Base-by-base conservation (phyloP, 371 early-diverging fungal genomes). In the Mucor lusitanicus region DNA sequence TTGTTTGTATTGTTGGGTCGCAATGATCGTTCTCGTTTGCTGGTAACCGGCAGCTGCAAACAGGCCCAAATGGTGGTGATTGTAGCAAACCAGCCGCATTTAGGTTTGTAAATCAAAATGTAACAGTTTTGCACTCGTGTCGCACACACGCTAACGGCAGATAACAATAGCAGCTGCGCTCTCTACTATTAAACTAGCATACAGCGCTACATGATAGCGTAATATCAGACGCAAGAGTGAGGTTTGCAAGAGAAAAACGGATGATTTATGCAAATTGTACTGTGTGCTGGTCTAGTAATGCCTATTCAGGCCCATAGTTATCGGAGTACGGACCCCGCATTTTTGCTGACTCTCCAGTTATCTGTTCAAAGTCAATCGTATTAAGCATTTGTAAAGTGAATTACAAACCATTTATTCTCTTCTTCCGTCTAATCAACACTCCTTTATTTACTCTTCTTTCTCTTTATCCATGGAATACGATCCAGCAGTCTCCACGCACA, bases 391-490 rank as follows among this genome's bases (percentile, higher is more conserved):
- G 67, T 67, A 67, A 61, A 61, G 61, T 53, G 62, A 63, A 63
- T 63, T 63, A 61, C 61, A 42, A 40, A 46, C 46, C 40, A 53
- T 63, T 53, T 63, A 25, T 53, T 21, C 37, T 53, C 33, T 13
- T 53, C 27, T 33, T 63, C 15, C 23, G 32, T 39, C 40, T 19
- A 23, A 56, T 46, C 5, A 48, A 33, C 57, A 48, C 35, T 64
- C 64, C 54, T 61, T 66, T 42, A 53, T 27, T 46, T 17, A 50
- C 30, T 32, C 62, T 61, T 58, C 6, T 33, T 40, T 56, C 25
- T 62, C 21, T 53, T 63, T 35, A 42, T 67, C 13, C n/a, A 67
- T 67, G 64, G 72, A 67, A 21, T 71, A 67, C 46, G 68, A 71
- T 63, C 59, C 67, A 40, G 50, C 57, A 30, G 61, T 61, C 5